Base-by-base conservation (phyloP, 2,329 filamentous ascomycete species). In the Monilinia fructigena region DNA sequence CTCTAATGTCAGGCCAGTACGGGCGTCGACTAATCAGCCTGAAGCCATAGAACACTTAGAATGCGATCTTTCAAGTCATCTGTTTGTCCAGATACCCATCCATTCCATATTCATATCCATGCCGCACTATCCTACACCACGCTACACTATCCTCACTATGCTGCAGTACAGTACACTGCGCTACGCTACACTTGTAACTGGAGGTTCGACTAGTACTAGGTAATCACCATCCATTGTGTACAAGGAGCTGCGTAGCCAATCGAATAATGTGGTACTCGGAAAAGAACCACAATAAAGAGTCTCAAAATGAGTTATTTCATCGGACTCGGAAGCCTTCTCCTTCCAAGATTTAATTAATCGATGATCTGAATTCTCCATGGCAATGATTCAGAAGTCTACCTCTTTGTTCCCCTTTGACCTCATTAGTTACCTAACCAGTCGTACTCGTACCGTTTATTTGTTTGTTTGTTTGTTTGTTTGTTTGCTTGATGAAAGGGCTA, bases 321-420 rank as follows among this genome's bases (percentile, higher is more conserved):
- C 45, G 45, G 12, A 47, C n/a, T 31, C 55, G 55, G 55, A 8
- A 59, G 28, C 18, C 23, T 47, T 31, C 40, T 47, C 55, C 55
- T 31, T 16, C 7, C 16, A n/a, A 35, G 4, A 5, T 35, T 35
- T 4, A 31, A n/a, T 20, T 2, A 45, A 35, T 59, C 40, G 42
- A 31, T 59, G 18, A 59, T 16, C 26, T 3, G 55, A 47, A 6
- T 35, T 35, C 31, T 8, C 31, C 31, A 35, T 35, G 31, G 31
- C 7, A 8, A 35, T 35, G 31, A 47, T 47, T 40, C 4, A 14
- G 18, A 47, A n/a, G 18, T 28, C 18, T 31, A 4, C 14, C 26
- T 16, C 48, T 23, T 52, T 11, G 23, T 12, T 20, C 18, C 6
- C 20, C 18, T 55, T 55, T 55, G 31, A 31, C 53, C 11, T 55